Conservation (phyloP, 768 basidiomycete species). For the Mycena rosella region DNA sequence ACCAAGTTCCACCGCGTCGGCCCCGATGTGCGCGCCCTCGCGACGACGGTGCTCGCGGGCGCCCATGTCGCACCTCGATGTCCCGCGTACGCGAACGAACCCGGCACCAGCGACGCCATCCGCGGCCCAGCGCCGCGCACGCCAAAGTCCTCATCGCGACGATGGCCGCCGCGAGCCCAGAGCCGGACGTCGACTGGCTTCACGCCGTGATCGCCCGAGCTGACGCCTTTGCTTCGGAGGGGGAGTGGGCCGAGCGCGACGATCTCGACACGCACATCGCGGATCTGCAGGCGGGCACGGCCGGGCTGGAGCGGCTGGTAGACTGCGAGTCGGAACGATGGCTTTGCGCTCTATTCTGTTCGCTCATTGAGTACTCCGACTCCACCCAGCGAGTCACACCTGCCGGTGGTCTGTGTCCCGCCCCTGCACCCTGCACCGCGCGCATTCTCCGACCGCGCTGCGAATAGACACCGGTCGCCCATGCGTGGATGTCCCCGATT, state of each 20-base stretch:
- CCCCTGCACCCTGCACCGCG: too few species aligned
- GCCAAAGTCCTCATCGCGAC: not conserved
- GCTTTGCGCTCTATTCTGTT: too few species aligned
- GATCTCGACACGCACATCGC: not conserved
- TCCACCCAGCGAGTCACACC: too few species aligned
- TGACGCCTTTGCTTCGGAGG: not conserved
- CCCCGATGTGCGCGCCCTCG: not conserved
- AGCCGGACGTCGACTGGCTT: too few species aligned
- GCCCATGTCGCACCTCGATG: not conserved
- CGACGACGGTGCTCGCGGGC: slow-evolving; percentile 1
- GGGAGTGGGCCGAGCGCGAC: not conserved
- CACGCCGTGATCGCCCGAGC: not conserved
- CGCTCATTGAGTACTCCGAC: too few species aligned
- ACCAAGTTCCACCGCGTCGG: not conserved
- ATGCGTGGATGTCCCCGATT: too few species aligned
- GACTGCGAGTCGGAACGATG: not conserved
- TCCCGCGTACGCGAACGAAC: not conserved
- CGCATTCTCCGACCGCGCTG: too few species aligned
- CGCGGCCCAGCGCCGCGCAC: not conserved
- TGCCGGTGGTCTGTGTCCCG: too few species aligned
- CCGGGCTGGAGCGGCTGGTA: not conserved
- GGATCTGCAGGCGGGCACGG: not conserved
- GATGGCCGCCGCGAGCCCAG: too few species aligned
- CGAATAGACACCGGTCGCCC: too few species aligned
- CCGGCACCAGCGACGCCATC: not conserved